A percentile compares a stretch with the other conserved stretches of the same genome.
Evolutionary conservation across 768 basidiomycete species (phyloP).

Genomic region (Tubosaeta sp.): DNA sequence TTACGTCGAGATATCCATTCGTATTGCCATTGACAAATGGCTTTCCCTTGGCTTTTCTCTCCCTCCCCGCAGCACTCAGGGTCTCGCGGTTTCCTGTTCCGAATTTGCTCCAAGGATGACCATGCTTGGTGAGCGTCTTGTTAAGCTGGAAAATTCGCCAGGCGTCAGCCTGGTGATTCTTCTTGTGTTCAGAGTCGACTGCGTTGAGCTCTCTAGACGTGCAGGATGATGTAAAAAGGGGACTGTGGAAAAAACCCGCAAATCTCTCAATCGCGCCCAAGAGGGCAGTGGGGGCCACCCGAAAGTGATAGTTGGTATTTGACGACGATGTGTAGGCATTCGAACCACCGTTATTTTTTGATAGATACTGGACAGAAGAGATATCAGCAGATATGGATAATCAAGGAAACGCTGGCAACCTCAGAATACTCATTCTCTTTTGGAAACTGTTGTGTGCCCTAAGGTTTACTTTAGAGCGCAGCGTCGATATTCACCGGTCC

Average conservation of each 20-base stretch:
- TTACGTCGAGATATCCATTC: conserved; percentile 18
- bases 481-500: not conserved
- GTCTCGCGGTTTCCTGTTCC: conserved; percentile 83
- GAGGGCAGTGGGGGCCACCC: conserved; percentile 59
- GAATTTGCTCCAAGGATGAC: conserved; percentile 89
- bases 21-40: conserved; percentile 27
- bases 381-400: not conserved
- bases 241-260: conserved; percentile 88
- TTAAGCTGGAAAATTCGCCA: conserved; percentile 96
- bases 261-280: conserved; percentile 72
- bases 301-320: conserved; percentile 89
- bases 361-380: conserved; percentile 48
- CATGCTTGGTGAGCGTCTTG: conserved; percentile 75
- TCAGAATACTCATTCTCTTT: conserved; percentile 94
- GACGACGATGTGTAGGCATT: conserved; percentile 93
- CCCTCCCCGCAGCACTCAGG: conserved; percentile 57
- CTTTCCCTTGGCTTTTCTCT: conserved; percentile 48
- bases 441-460: conserved; percentile 84
- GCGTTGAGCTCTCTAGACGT: conserved; percentile 90
- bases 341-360: conserved; percentile 80
- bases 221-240: conserved; percentile 81
- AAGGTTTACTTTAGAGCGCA: conserved; percentile 1
- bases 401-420: conserved; percentile 34
- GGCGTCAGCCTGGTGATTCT: conserved; percentile 85
- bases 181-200: conserved; percentile 95